Evolutionary conservation across 768 basidiomycete species (phyloP).

Genomic region (Agaricus bisporus): DNA sequence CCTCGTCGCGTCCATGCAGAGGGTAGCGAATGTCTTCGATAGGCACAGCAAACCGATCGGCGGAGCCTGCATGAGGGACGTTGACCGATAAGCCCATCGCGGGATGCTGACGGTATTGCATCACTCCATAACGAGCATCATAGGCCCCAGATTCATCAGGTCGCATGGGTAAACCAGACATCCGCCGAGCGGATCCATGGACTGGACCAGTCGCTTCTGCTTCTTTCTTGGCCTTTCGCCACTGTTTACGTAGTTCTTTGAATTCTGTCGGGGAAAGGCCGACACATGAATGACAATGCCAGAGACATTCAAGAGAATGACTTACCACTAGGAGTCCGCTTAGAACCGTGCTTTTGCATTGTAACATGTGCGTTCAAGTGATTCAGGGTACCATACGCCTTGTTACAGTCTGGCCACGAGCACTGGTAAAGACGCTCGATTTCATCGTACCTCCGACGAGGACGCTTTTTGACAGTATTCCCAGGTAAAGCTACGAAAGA

Average conservation of each 20-base stretch:
- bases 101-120: slow-evolving; percentile 19
- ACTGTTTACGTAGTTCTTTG: slow-evolving; percentile 94
- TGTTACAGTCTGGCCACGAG: slow-evolving; percentile 70
- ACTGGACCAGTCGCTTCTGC: slow-evolving; percentile 25
- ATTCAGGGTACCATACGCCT: slow-evolving; percentile 91
- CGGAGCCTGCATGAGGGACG: slow-evolving; percentile 9
- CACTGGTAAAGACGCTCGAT: slow-evolving; percentile 92
- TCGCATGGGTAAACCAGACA: slow-evolving; percentile 21
- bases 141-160: slow-evolving; percentile 26
- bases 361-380: slow-evolving; percentile 97
- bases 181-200: slow-evolving; percentile 21
- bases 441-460: slow-evolving; percentile 87
- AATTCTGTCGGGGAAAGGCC: slow-evolving; percentile 59
- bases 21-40: slow-evolving; percentile 12
- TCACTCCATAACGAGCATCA: slow-evolving; percentile 25
- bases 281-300: slow-evolving; percentile 13
- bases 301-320: slow-evolving; percentile 10
- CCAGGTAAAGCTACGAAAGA: slow-evolving; percentile 79
- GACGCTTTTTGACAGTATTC: slow-evolving; percentile 76
- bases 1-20: slow-evolving; percentile 9
- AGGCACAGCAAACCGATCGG: slow-evolving; percentile 10
- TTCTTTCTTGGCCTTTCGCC: slow-evolving; percentile 93
- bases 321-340: slow-evolving; percentile 87
- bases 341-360: slow-evolving; percentile 95
- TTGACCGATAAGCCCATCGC: slow-evolving; percentile 12